phyloP scores from a whole-genome alignment of 805 yeast species.

The Saturnispora dispora region DNA sequence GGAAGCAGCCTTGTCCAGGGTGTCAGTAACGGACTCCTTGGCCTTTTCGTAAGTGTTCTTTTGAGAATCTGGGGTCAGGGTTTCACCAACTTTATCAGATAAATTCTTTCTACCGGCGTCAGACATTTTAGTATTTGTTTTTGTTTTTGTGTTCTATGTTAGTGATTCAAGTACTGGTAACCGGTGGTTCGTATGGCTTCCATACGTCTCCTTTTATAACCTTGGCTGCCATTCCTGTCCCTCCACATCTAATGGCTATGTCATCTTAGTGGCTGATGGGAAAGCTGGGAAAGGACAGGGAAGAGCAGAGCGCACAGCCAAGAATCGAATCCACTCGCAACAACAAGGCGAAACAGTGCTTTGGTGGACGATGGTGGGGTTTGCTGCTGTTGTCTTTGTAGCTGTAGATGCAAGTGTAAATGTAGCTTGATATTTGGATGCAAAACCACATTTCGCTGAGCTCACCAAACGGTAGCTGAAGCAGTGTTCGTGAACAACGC shows the following conservation, averaged over 20 bases:
- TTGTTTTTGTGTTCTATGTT: conserved; percentile 1
- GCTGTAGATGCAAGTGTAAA: too few relatives aligned
- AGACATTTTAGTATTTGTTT: conserved; percentile 16
- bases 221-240: neutral
- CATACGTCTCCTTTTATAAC: neutral
- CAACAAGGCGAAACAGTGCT: too few relatives aligned
- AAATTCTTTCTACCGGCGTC: conserved; percentile 61
- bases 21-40: conserved; percentile 62
- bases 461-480: too few relatives aligned
- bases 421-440: too few relatives aligned
- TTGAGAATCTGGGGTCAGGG: conserved; percentile 62
- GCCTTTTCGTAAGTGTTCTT: conserved; percentile 58
- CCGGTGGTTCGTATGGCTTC: neutral
- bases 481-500: too few relatives aligned
- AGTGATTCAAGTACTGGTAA: neutral
- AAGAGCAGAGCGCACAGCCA: neutral
- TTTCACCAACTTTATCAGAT: conserved; percentile 59
- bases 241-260: neutral
- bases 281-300: neutral
- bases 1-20: conserved; percentile 55
- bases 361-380: too few relatives aligned
- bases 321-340: too few relatives aligned
- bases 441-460: too few relatives aligned
- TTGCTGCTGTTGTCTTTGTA: too few relatives aligned
- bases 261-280: neutral